These are phyloP conservation scores for peach (Prunus persica) DNA, from an alignment of 306 rosid genomes.

Conservation along the genomic window Prunus_persica_NCBIv2 NC_034014.1:29458501-29459000, in stretches of 20 bases:
- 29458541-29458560: constrained; percentile 65
- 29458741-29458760: constrained; percentile 65
- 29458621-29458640: constrained; percentile 68
- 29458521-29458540: constrained; percentile 60
- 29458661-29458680: constrained; percentile 64
- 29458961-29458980: constrained; percentile 3
- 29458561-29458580: constrained; percentile 73
- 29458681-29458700: constrained; percentile 70
- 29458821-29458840: constrained; percentile 1
- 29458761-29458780: constrained; percentile 28
- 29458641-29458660: constrained; percentile 80
- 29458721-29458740: constrained; percentile 60
- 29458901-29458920: constrained; percentile 10
- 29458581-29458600: constrained; percentile 67
- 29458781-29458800: constrained; percentile 5
- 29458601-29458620: constrained; percentile 64
- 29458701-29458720: constrained; percentile 63
- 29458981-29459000: constrained; percentile 51
- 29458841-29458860: constrained; percentile 35
- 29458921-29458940: too few species aligned
- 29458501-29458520: constrained; percentile 54
- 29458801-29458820: too few species aligned
- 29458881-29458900: constrained; percentile 12
- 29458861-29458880: constrained; percentile 3
- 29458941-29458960: constrained; percentile 9